Evolutionary conservation across 306 rosid species (phyloP).

Genomic region (Begonia peltatifolia): DNA sequence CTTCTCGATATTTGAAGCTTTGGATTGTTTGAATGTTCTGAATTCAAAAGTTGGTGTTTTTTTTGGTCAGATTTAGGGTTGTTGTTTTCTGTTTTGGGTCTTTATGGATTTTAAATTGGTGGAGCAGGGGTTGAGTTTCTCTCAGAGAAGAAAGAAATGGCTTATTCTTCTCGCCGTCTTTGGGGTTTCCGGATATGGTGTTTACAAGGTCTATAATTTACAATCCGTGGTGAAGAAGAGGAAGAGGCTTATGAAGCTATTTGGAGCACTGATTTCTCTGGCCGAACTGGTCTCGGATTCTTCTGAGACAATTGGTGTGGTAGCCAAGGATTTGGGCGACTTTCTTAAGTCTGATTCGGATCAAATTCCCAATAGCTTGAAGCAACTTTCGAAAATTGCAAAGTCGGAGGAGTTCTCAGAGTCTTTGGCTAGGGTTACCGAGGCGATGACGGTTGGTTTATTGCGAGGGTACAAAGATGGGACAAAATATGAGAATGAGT

Average conservation of each 20-base stretch:
- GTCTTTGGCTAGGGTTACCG: conserved; percentile 30
- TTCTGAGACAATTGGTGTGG: conserved; percentile 34
- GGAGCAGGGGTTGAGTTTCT: conserved; percentile 27
- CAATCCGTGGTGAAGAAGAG: conserved; percentile 51
- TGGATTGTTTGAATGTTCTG: neutral
- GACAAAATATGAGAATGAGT: conserved; percentile 5
- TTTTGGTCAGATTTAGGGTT: conserved; percentile 7
- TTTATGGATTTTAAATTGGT: conserved; percentile 48
- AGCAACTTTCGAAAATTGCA: conserved; percentile 60
- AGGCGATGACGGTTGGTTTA: conserved; percentile 52
- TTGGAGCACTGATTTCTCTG: conserved; percentile 43
- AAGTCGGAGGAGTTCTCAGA: conserved; percentile 45
- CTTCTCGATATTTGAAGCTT: neutral
- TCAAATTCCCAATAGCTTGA: conserved; percentile 61
- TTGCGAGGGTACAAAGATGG: conserved; percentile 30
- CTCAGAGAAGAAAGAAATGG: conserved; percentile 30
- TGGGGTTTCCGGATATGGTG: conserved; percentile 67
- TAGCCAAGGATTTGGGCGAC: conserved; percentile 51
- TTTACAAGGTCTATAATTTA: conserved; percentile 38
- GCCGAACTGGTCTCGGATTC: conserved; percentile 55
- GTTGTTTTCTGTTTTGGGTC: neutral
- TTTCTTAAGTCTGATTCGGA: conserved; percentile 62
- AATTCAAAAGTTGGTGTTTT: conserved; percentile 2
- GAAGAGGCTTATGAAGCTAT: conserved; percentile 28
- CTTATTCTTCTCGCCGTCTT: conserved; percentile 36